phyloP scores from a whole-genome alignment of 2,329 filamentous ascomycete species.

The Tympanopsis confertula region DNA sequence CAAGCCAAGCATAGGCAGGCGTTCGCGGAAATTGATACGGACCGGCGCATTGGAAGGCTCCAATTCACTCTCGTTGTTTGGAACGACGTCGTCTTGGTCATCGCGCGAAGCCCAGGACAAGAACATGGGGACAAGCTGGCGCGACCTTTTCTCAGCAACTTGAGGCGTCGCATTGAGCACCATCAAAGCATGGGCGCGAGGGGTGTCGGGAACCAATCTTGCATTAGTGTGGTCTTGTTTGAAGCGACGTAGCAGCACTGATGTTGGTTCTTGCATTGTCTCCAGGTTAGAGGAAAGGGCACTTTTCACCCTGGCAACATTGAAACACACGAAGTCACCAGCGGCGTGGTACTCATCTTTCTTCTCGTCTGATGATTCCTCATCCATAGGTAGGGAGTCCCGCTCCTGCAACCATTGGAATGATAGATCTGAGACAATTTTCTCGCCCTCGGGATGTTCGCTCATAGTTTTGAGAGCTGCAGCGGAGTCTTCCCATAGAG shows the following conservation, averaged over 20 bases:
- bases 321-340: not conserved
- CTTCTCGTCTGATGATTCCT: not conserved
- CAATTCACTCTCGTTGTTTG: not conserved
- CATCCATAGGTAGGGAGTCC: not conserved
- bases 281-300: conserved; percentile 1
- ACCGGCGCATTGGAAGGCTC: conserved; percentile 3
- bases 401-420: conserved; percentile 35
- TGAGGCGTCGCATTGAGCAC: conserved; percentile 41
- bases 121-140: conserved; percentile 46
- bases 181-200: conserved; percentile 41
- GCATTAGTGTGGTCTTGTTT: conserved; percentile 17
- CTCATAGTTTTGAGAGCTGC: conserved; percentile 41
- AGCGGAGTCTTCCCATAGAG: conserved; percentile 48
- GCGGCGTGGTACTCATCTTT: not conserved
- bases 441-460: conserved; percentile 38
- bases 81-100: conserved; percentile 18
- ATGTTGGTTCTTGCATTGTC: not conserved
- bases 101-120: conserved; percentile 40
- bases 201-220: conserved; percentile 17
- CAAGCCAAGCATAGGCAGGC: conserved; percentile 44
- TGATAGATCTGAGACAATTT: conserved; percentile 36
- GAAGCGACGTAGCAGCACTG: not conserved
- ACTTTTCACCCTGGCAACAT: conserved; percentile 1
- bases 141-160: conserved; percentile 48
- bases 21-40: conserved; percentile 35